Evolutionary conservation across 1,284 basidiomycete species (phyloP), one percentile per base, ranked within the genome.

Genomic region (Neolentinus lepideus): DNA sequence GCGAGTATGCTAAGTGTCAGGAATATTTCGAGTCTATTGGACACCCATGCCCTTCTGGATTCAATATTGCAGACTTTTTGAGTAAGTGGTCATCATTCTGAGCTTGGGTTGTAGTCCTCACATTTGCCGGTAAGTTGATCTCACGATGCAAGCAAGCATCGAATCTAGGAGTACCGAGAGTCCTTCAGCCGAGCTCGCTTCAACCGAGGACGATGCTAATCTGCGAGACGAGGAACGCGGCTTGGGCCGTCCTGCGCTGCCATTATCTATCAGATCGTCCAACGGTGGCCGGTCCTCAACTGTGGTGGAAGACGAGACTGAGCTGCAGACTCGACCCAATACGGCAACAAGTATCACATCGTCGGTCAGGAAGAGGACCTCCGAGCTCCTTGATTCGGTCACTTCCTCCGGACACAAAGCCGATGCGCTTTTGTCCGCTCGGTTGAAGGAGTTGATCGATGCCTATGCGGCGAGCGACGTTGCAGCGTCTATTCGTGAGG

Each of bases 21-120:
- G 80, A 80, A 1, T 95, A 97, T 72, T 90, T 98, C 59, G 79
- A 82, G 27, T 73, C 74, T 12, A 85, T 94, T 54, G 94, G 90
- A 0, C 81, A 88, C 59, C 79, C 85, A 0, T 99, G 96, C 67
- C 96, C 96, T 8, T 75, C 85, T n/a, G 96, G 96, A 0, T 98
- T 94, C 73, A 99, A 99, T 67, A 90, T 98, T 62, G 95, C 94
- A 0, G 96, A 99, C 71, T 96, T 87, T 69, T 73, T 97, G 58
- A 97, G 92, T 92, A 66, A 58, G 88, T 80, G 29, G 25, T 29
- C 29, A 4, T 6, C n/a, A 19, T 52, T 16, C 24, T 36, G 48
- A 52, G 50, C 19, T 35, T n/a, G 4, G 3, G 35, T 12, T 35
- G 53, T 22, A 9, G 26, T 12, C 9, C 55, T 54, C 8, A 53